Evolutionary conservation across 1,284 basidiomycete species (phyloP), one percentile per base, ranked within the genome.

Genomic region (Ustilago sp.): DNA sequence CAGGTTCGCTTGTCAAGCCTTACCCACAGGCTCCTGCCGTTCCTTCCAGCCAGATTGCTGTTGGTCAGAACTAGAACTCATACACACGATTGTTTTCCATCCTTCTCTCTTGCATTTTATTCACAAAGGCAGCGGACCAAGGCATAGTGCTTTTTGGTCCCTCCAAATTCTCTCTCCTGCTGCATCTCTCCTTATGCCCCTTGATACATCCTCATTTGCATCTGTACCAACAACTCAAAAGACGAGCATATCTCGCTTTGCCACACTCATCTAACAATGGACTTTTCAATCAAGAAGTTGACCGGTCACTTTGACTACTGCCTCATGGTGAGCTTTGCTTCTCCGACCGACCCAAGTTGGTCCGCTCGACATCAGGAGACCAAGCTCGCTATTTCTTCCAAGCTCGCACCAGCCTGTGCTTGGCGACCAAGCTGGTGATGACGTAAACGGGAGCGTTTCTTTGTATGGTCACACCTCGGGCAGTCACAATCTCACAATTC

Each of bases 1-100:
- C 76, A 2, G 76, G 76, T 13, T 72, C 76, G 39, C 74, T 70
- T 11, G 74, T 77, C 32, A 48, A 77, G 47, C 69, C 74, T 23
- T 77, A 77, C 23, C 66, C 69, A 6, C 59, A 66, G 31, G 69
- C 74, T 1, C 66, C 63, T 50, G 52, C 68, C 7, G 66, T 77
- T 19, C 74, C 74, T 0, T 72, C 74, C 5, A 61, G 35, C 32
- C 52, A 66, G 48, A 77, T 77, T 38, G 74, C 74, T 23, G 35
- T 66, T 17, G 69, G 72, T 54, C 63, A 69, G 51, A 63, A 67
- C 31, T 75, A 47, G 17, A 19, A 17, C 11, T 35, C 3, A 47
- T 38, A 8, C 13, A 17, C 23, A 19, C 4, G 17, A 31, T 15
- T 39, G 13, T 36, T 34, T 32, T 5, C 11, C n/a, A 38, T 13